A percentile compares a stretch with the other conserved stretches of the same genome.
phyloP scores from a whole-genome alignment of 1,284 basidiomycete genomes.

The Cryptococcus sp. region DNA sequence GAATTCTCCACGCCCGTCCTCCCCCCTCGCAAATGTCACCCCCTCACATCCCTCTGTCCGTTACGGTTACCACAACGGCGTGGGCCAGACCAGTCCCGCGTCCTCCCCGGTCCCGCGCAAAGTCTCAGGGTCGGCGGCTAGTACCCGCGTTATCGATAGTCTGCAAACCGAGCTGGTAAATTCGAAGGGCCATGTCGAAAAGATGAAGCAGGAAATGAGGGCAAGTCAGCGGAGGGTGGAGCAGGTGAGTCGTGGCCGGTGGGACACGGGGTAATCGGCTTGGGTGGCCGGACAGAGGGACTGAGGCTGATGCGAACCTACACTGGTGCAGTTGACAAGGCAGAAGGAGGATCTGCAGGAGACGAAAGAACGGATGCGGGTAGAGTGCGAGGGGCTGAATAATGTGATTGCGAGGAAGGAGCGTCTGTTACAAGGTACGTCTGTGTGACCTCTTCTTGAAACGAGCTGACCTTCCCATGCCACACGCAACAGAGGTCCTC shows the following conservation, averaged over 20 bases:
- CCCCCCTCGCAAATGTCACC: conserved; percentile 7
- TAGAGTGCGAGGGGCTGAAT: conserved; percentile 43
- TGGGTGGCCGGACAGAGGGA: not conserved
- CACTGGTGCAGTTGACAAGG: conserved; percentile 36
- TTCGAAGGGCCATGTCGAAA: conserved; percentile 36
- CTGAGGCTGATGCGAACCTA: not conserved
- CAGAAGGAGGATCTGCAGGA: conserved; percentile 48
- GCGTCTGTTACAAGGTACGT: conserved; percentile 40
- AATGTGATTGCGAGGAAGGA: conserved; percentile 47
- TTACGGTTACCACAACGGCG: conserved; percentile 1
- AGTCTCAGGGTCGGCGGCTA: conserved; percentile 22
- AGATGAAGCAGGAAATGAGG: conserved; percentile 36
- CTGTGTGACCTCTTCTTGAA: not conserved
- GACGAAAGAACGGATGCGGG: conserved; percentile 44
- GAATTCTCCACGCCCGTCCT: conserved; percentile 23
- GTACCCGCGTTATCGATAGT: conserved; percentile 42
- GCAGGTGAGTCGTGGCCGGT: conserved; percentile 8
- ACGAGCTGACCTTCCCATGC: not conserved
- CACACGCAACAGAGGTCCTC: conserved; percentile 33
- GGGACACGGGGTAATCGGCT: not conserved
- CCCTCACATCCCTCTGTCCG: conserved; percentile 4
- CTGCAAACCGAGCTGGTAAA: conserved; percentile 43
- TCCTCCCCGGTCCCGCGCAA: not conserved
- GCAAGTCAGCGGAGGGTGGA: conserved; percentile 33
- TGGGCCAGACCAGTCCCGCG: not conserved